phyloP scores from a whole-genome alignment of 768 basidiomycete genomes.

The Calocera cornea region DNA sequence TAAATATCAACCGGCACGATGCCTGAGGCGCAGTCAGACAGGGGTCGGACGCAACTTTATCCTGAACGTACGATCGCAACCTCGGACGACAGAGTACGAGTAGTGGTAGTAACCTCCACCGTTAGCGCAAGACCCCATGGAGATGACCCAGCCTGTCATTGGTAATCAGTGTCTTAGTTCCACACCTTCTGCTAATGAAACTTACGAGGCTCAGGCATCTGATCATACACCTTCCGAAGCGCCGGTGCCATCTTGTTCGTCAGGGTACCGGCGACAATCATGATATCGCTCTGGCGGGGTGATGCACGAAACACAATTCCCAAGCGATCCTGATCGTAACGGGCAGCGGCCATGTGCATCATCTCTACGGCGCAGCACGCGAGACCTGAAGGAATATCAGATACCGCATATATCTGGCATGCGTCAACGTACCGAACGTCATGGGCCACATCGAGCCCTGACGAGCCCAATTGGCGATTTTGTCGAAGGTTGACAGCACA shows the following conservation, averaged over 20 bases:
- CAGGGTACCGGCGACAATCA: constrained; percentile 98
- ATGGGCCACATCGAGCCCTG: constrained; percentile 99
- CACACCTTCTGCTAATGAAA: constrained; percentile 11
- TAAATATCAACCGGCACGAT: constrained; percentile 98
- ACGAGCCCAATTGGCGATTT: constrained; percentile 91
- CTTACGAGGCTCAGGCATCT: constrained; percentile 95
- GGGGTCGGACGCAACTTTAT: background rate
- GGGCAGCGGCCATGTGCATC: constrained; percentile 99
- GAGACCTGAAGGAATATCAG: constrained; percentile 42
- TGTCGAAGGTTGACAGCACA: constrained; percentile 90
- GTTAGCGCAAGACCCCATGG: constrained; percentile 99
- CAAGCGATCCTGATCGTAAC: constrained; percentile 95
- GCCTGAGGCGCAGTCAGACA: constrained; percentile 31
- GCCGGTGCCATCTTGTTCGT: constrained; percentile 99
- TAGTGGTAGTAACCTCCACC: constrained; percentile 97
- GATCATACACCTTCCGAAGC: constrained; percentile 88
- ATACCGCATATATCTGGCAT: background rate
- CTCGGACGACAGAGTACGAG: constrained; percentile 96
- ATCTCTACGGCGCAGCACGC: constrained; percentile 99
- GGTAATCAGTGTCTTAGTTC: constrained; percentile 1
- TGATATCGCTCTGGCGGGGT: constrained; percentile 92
- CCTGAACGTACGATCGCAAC: constrained; percentile 70
- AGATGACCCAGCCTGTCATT: constrained; percentile 82
- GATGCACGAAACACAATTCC: constrained; percentile 98
- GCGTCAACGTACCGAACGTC: constrained; percentile 56